These are phyloP conservation scores for Candida gorgasii DNA, from an alignment of 805 yeast species.

Conservation along the genomic window DNA sequence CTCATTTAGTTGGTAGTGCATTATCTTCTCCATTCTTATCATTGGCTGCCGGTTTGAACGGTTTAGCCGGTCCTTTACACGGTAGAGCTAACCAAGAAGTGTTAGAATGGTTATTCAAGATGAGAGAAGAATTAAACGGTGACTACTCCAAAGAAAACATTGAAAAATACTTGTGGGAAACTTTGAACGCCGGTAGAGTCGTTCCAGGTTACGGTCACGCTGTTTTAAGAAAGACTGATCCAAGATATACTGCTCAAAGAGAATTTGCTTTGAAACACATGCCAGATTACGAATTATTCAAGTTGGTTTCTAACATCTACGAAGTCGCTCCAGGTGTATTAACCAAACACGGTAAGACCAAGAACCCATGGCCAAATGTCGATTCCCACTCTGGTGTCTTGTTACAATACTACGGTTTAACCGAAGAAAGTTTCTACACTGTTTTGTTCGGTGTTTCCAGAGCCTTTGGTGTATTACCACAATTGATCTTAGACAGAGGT, in stretches of 20 bases:
- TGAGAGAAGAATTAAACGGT: constrained; percentile 68
- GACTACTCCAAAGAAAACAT: constrained; percentile 53
- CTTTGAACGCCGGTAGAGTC: constrained; percentile 72
- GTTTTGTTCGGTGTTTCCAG: constrained; percentile 83
- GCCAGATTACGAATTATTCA: constrained; percentile 62
- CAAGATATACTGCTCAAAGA: constrained; percentile 74
- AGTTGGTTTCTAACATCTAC: constrained; percentile 64
- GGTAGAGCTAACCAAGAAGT: constrained; percentile 88
- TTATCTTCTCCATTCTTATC: constrained; percentile 74
- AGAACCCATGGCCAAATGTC: constrained; percentile 85
- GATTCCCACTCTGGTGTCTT: constrained; percentile 79
- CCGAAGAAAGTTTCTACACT: constrained; percentile 72
- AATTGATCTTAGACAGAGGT: constrained; percentile 76
- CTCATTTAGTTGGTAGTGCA: constrained; percentile 82
- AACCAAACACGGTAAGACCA: constrained; percentile 78
- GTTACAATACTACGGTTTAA: constrained; percentile 78
- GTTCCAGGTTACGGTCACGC: constrained; percentile 92
- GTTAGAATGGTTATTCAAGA: constrained; percentile 66
- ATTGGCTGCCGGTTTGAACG: constrained; percentile 76
- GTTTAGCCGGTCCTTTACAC: constrained; percentile 85
- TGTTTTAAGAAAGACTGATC: constrained; percentile 80
- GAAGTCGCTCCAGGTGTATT: constrained; percentile 75
- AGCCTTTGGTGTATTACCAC: constrained; percentile 77
- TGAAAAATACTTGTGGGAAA: constrained; percentile 67
- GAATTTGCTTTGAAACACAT: constrained; percentile 65